Percentiles rank a stretch among this genome's conserved stretches.
Conservation (phyloP, 176 grass and related monocot genomes). For the Zea luxurians region DNA sequence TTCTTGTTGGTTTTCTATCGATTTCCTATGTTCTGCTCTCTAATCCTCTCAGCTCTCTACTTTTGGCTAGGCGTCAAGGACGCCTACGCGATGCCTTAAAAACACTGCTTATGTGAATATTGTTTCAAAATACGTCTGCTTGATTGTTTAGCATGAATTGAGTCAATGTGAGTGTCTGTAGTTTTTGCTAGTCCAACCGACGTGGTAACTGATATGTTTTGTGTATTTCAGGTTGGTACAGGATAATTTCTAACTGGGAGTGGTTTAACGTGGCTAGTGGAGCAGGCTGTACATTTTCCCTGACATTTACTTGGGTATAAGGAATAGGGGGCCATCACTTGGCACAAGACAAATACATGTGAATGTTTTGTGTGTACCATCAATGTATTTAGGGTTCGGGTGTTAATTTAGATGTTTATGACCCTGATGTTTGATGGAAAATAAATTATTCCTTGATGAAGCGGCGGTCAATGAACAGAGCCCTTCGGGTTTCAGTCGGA, state of each 20-base stretch:
- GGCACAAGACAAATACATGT: constrained; percentile 57
- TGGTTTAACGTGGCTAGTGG: constrained; percentile 45
- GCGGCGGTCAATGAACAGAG: constrained; percentile 44
- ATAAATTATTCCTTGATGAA: constrained; percentile 53
- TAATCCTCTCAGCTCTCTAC: not conserved
- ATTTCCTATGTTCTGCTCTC: not conserved
- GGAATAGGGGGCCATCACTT: constrained; percentile 40
- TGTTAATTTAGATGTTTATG: constrained; percentile 56
- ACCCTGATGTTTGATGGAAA: constrained; percentile 43
- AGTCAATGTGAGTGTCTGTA: not conserved
- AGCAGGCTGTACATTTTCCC: constrained; percentile 62
- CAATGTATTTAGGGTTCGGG: constrained; percentile 57
- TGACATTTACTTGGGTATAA: constrained; percentile 55
- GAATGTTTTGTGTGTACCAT: constrained; percentile 68
- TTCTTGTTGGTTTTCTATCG: not conserved
- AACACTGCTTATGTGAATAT: not conserved
- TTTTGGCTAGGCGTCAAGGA: not conserved
- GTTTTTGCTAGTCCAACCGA: not conserved
- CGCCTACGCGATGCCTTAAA: not conserved
- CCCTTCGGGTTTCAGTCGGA: constrained; percentile 25
- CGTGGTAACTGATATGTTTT: constrained; percentile 19
- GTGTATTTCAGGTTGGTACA: constrained; percentile 52
- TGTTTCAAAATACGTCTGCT: constrained; percentile 11
- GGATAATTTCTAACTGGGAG: constrained; percentile 49
- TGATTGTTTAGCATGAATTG: constrained; percentile 6